Conservation (phyloP, 352 stramenopile genomes). For the Globisporangium parvum region DNA sequence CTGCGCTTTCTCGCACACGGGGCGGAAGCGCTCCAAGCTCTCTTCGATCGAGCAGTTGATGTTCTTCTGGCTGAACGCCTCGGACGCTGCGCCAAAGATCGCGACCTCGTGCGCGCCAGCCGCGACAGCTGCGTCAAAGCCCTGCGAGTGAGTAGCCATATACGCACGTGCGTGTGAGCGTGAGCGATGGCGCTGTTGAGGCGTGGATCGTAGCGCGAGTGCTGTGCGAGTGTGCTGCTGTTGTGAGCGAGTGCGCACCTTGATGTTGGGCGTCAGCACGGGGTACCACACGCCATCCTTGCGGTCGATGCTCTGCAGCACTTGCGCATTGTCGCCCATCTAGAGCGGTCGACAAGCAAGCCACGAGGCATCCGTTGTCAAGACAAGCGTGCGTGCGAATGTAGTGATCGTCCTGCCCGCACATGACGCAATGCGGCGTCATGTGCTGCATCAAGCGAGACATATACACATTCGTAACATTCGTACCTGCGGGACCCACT, state of each 20-base stretch:
- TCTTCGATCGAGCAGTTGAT: constrained; percentile 97
- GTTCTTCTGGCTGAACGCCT: constrained; percentile 94
- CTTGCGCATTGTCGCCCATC: constrained; percentile 92
- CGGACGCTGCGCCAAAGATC: constrained; percentile 94
- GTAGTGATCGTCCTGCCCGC: not conserved
- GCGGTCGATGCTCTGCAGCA: constrained; percentile 81
- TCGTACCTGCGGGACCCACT: constrained; percentile 94
- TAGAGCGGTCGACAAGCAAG: constrained; percentile 19
- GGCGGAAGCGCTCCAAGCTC: constrained; percentile 90
- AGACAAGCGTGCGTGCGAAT: too few species aligned
- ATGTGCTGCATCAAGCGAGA: not conserved
- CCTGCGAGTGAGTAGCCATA: constrained; percentile 23
- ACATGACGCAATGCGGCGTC: not conserved
- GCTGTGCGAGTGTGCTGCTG: not conserved
- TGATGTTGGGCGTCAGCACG: constrained; percentile 92
- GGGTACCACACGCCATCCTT: constrained; percentile 82
- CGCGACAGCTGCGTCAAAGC: constrained; percentile 83
- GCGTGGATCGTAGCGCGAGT: not conserved
- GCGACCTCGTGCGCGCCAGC: constrained; percentile 90
- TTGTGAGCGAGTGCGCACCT: constrained; percentile 32
- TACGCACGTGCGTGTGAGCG: not conserved
- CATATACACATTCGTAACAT: too few species aligned
- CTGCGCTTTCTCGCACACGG: constrained; percentile 81
- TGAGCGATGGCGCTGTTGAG: not conserved
- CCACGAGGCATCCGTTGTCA: not conserved